phyloP scores from a whole-genome alignment of 148 eudicot genomes.

The Fagopyrum esculentum region DNA sequence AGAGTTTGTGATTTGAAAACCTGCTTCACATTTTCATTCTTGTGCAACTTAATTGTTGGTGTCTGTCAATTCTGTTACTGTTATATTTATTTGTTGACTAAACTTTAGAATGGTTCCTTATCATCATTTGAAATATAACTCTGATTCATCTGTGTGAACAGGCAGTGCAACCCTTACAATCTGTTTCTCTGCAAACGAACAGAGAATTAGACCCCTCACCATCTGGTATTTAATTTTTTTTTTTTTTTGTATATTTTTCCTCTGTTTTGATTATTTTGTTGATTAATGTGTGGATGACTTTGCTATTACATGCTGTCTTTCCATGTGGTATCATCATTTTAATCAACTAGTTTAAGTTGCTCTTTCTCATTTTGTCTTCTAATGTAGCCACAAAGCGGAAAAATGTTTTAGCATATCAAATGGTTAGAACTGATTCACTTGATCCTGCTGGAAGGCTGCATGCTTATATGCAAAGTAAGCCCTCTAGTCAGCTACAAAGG shows the following conservation, averaged over 20 bases:
- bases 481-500: conserved; percentile 47
- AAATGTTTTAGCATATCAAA: conserved; percentile 61
- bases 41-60: neutral
- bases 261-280: conserved; percentile 3
- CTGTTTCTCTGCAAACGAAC: conserved; percentile 24
- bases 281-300: neutral
- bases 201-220: conserved; percentile 39
- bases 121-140: neutral
- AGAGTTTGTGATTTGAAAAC: neutral
- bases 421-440: conserved; percentile 81
- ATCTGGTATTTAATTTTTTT: conserved; percentile 28
- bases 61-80: neutral
- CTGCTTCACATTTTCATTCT: neutral
- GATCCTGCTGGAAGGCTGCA: conserved; percentile 98
- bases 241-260: neutral
- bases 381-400: conserved; percentile 39
- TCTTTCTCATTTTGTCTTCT: conserved; percentile 5
- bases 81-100: neutral
- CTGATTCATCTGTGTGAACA: conserved; percentile 25
- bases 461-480: conserved; percentile 78
- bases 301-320: neutral
- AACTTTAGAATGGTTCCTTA: conserved; percentile 1
- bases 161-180: conserved; percentile 46
- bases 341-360: conserved; percentile 4
- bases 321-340: neutral